Evolutionary conservation across 805 yeast species (phyloP).

Genomic region (Naumovozyma castellii): DNA sequence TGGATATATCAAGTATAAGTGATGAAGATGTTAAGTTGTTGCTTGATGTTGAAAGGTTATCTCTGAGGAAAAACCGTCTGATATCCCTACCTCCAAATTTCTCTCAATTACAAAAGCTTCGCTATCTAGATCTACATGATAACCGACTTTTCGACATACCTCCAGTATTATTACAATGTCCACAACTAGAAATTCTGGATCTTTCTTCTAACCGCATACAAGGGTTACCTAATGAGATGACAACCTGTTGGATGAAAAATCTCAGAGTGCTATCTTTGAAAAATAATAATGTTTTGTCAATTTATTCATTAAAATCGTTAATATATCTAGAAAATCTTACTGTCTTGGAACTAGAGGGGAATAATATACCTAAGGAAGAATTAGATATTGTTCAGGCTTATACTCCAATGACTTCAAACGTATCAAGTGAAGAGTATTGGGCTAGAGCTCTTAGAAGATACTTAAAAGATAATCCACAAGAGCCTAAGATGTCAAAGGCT

Average conservation of each 20-base stretch:
- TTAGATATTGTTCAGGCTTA: constrained; percentile 32
- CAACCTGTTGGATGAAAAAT: constrained; percentile 32
- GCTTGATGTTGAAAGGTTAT: constrained; percentile 38
- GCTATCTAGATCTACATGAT: constrained; percentile 57
- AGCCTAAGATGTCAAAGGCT: constrained; percentile 40
- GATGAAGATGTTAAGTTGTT: constrained; percentile 32
- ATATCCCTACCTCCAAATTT: constrained; percentile 40
- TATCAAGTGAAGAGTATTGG: constrained; percentile 34
- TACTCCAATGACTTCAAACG: constrained; percentile 31
- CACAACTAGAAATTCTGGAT: constrained; percentile 54
- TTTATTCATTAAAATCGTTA: constrained; percentile 43
- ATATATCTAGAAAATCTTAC: constrained; percentile 43
- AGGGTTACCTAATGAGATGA: constrained; percentile 38
- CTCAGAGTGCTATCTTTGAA: constrained; percentile 53
- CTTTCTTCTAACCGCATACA: constrained; percentile 46
- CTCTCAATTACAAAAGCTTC: constrained; percentile 35
- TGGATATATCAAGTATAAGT: constrained; percentile 33
- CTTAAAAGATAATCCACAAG: constrained; percentile 17
- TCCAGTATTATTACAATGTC: constrained; percentile 29
- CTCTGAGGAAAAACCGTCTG: constrained; percentile 45
- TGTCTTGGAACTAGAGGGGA: constrained; percentile 51
- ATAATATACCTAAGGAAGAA: constrained; percentile 47
- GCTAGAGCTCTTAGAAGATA: constrained; percentile 24
- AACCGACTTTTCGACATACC: constrained; percentile 53
- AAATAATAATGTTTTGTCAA: constrained; percentile 40